Percentiles rank a stretch among this genome's conserved stretches.
Conservation (phyloP, 345 rosid genomes). For the Citrus hindsii region DNA sequence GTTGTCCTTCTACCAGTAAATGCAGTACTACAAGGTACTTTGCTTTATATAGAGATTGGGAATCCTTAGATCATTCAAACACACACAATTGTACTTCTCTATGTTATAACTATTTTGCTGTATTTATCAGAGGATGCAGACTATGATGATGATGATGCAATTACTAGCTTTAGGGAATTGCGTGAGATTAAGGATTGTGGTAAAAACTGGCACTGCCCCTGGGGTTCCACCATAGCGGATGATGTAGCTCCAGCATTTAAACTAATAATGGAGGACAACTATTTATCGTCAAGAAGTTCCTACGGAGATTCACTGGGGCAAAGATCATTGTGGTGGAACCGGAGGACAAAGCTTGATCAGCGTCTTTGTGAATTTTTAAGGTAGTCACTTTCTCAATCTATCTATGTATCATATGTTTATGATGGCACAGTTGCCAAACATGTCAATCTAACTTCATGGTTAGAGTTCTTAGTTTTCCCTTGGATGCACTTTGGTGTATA, state of each 20-base stretch:
- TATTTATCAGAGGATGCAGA: slow-evolving; percentile 40
- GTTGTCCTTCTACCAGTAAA: slow-evolving; percentile 70
- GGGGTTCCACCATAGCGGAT: slow-evolving; percentile 72
- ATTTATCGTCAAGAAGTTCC: slow-evolving; percentile 45
- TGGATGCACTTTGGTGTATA: not conserved
- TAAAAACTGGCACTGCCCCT: slow-evolving; percentile 79
- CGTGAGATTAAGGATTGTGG: slow-evolving; percentile 27
- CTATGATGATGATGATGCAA: slow-evolving; percentile 37
- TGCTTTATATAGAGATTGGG: slow-evolving; percentile 8
- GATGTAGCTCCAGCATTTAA: slow-evolving; percentile 74
- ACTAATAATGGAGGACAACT: slow-evolving; percentile 72
- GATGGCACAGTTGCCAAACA: not conserved
- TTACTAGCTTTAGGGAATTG: slow-evolving; percentile 23
- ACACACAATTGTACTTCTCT: not conserved
- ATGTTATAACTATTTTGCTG: slow-evolving; percentile 4
- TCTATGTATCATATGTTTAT: not conserved
- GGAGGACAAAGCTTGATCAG: slow-evolving; percentile 74
- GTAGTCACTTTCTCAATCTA: slow-evolving; percentile 28
- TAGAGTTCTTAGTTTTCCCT: not conserved
- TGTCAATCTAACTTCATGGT: not conserved
- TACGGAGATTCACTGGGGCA: slow-evolving; percentile 56
- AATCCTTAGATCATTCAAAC: not conserved
- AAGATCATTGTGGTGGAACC: slow-evolving; percentile 72
- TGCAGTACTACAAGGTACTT: slow-evolving; percentile 64
- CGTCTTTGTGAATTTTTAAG: slow-evolving; percentile 63